A percentile compares a stretch with the other conserved stretches of the same genome.
Conservation (phyloP, 2,329 filamentous ascomycete genomes). For the Fusarium tricinctum region DNA sequence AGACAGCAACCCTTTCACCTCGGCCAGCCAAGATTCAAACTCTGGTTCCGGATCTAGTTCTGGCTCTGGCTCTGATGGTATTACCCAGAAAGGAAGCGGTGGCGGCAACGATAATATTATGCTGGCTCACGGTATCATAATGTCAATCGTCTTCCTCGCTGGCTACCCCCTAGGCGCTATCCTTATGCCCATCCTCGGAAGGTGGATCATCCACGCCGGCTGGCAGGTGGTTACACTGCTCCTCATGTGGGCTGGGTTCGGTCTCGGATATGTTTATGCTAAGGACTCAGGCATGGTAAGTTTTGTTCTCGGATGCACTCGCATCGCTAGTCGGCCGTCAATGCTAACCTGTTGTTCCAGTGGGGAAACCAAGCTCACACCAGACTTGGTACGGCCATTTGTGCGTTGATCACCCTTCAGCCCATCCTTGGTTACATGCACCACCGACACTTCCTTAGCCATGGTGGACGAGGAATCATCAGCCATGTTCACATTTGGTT, state of each 20-base stretch:
- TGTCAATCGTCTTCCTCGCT: slow-evolving; percentile 70
- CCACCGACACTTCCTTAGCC: slow-evolving; percentile 66
- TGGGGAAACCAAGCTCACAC: slow-evolving; percentile 68
- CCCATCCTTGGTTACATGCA: slow-evolving; percentile 71
- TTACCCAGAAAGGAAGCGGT: slow-evolving; percentile 18
- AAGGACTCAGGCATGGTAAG: slow-evolving; percentile 60
- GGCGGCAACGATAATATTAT: slow-evolving; percentile 50
- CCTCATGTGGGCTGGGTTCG: slow-evolving; percentile 72
- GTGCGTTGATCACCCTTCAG: slow-evolving; percentile 68
- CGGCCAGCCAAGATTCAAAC: slow-evolving; percentile 26
- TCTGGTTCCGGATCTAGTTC: slow-evolving; percentile 7
- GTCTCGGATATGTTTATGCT: slow-evolving; percentile 66
- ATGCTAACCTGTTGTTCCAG: slow-evolving; percentile 54
- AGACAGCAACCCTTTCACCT: slow-evolving; percentile 67
- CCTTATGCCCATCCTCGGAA: slow-evolving; percentile 71
- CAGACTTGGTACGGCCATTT: slow-evolving; percentile 68
- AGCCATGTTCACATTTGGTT: slow-evolving; percentile 74
- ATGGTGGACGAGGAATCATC: slow-evolving; percentile 63
- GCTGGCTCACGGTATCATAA: slow-evolving; percentile 69
- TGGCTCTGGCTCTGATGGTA: slow-evolving; percentile 25
- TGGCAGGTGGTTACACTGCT: slow-evolving; percentile 69
- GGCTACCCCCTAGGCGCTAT: slow-evolving; percentile 73
- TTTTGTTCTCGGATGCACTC: slow-evolving; percentile 33
- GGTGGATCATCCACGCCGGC: slow-evolving; percentile 69
- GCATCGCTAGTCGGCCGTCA: background rate